Evolutionary conservation across 768 basidiomycete species (phyloP), one percentile per base, ranked within the genome.

Genomic region (Auricularia cornea): DNA sequence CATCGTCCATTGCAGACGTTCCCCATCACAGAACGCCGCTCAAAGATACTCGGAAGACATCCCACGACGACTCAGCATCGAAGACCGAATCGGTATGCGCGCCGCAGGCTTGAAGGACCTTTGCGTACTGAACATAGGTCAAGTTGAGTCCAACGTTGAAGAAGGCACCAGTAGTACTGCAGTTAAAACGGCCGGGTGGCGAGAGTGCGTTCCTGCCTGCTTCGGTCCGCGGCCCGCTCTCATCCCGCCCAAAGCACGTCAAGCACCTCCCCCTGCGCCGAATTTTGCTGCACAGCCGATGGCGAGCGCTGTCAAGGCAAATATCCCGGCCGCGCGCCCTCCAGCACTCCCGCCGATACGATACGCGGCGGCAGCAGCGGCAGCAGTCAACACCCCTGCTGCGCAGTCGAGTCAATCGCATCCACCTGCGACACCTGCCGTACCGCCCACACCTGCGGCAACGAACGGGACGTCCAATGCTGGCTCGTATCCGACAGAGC

Each of bases 311-410:
- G 76, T 94, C 67, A 94, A 94, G 74, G 83, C 84, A 35, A 83
- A 85, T 26, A 73, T 91, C n/a, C 83, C 82, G 26, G 72, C 83
- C 62, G 81, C 80, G 64, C 83, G 80, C 61, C 81, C 71, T 33
- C 72, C 83, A 67, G 80, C 81, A 26, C 73, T 92, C 63, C 89
- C 92, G 52, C 89, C 93, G 14, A 90, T 95, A 71, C 82, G 90
- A 59, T 97, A 97, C 72, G 89, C 96, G 33, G 85, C 92, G n/a
- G 94, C 93, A 0, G 95, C 94, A 2, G 94, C 93, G 1, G 83
- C 83, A 5, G 83, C 83, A 4, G 80, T 83, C 26, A 71, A 75
- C 10, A 69, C 77, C 32, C 63, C 72, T 48, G 63, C 70, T n/a
- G 61, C 62, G 48, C 61, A 72, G 35, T 38, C 35, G 35, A 38